Conservation (phyloP, 768 basidiomycete genomes). For the Hebeloma cylindrosporum region DNA sequence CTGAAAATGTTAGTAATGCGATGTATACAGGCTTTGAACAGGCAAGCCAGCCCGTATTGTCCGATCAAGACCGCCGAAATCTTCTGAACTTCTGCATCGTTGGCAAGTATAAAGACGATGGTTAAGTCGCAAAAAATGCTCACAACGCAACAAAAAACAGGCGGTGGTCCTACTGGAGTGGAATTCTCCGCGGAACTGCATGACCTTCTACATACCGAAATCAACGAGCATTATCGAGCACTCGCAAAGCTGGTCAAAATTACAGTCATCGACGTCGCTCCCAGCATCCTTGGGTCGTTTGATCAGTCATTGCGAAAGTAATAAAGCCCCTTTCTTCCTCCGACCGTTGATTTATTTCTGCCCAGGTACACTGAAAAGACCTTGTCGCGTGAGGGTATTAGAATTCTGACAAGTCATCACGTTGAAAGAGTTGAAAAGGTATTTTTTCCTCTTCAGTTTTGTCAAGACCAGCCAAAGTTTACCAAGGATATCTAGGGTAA, state of each 20-base stretch:
- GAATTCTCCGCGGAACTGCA: slow-evolving; percentile 85
- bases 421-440: slow-evolving; percentile 69
- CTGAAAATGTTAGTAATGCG: background rate
- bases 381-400: slow-evolving; percentile 74
- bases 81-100: slow-evolving; percentile 87
- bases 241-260: slow-evolving; percentile 68
- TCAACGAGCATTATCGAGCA: slow-evolving; percentile 58
- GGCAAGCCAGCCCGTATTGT: slow-evolving; percentile 76
- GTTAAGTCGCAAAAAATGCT: too few relatives aligned
- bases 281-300: slow-evolving; percentile 72
- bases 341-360: background rate
- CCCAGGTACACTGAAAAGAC: slow-evolving; percentile 66
- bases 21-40: slow-evolving; percentile 73
- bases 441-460: slow-evolving; percentile 6
- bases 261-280: slow-evolving; percentile 80
- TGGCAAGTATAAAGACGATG: slow-evolving; percentile 59
- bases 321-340: slow-evolving; percentile 6
- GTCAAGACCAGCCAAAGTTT: background rate
- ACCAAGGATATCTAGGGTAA: slow-evolving; percentile 42
- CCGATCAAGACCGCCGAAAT: slow-evolving; percentile 71
- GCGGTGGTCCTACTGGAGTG: slow-evolving; percentile 77
- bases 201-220: slow-evolving; percentile 71
- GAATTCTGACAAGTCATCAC: slow-evolving; percentile 68
- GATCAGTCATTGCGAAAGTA: slow-evolving; percentile 66
- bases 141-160: slow-evolving; percentile 32